Percentiles rank a stretch among this genome's conserved stretches.
Conservation (phyloP, 768 basidiomycete genomes). For the Roridomyces roridus region DNA sequence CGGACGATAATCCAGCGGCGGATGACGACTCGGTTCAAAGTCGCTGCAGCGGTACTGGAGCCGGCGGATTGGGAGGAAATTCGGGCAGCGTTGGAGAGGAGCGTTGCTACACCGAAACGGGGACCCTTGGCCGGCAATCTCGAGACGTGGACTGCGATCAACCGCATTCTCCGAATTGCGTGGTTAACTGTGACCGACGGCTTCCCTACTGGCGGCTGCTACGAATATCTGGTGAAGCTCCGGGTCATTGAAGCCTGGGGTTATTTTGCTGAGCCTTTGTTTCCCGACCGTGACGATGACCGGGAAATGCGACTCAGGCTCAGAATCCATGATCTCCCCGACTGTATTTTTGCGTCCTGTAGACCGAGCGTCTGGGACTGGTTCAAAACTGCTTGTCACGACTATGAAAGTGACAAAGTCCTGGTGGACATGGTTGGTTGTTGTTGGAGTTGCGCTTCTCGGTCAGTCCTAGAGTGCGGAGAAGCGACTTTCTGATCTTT, state of each 20-base stretch:
- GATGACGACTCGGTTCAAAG: constrained; percentile 13
- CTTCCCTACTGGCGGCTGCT: no score
- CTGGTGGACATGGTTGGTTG: constrained; percentile 3
- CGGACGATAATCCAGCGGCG: constrained; percentile 3
- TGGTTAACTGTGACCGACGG: no score
- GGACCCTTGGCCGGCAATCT: background rate
- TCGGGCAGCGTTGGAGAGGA: background rate
- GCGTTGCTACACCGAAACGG: constrained; percentile 13
- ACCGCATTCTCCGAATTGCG: no score
- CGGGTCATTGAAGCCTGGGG: constrained; percentile 17
- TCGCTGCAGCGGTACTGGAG: background rate
- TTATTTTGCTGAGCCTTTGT: constrained; percentile 15
- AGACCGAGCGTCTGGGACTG: constrained; percentile 20
- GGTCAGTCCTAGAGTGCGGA: no score
- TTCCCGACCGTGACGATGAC: constrained; percentile 3
- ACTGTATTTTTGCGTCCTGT: constrained; percentile 14
- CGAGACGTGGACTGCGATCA: no score
- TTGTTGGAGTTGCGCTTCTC: constrained; percentile 4
- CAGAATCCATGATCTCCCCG: constrained; percentile 6
- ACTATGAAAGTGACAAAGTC: constrained; percentile 15
- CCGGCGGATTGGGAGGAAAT: constrained; percentile 15
- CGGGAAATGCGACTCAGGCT: no score
- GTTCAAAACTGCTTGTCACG: constrained; percentile 16
- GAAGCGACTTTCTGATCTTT: no score
- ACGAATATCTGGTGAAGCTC: no score